Base-by-base conservation (phyloP, 257 asterid genomes). In the Cruciata laevipes region DNA sequence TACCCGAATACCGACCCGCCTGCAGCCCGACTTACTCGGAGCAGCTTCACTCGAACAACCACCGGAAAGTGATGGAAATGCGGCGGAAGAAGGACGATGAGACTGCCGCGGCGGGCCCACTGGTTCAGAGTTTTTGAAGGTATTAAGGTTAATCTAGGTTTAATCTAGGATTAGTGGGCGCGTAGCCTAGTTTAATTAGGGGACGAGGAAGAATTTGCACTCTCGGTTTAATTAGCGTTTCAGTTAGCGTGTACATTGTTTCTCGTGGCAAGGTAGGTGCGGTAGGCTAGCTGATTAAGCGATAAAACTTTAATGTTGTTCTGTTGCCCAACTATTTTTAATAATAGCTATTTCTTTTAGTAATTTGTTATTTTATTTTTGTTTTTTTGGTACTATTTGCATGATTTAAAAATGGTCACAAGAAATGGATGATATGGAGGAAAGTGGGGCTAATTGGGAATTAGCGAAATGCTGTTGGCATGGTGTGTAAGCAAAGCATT, bases 1-100 rank as follows among this genome's bases (percentile, higher is more conserved):
- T 92, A 10, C 98, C 98, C 52, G 98, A 92, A 44, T 92, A 92
- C 69, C 86, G 98, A 2, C 98, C 98, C 33, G 98, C 97, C 1
- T 88, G 95, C 49, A 92, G 98, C 90, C 98, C 98, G 5, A 86
- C 91, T 0, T 92, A 83, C 77, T 88, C 95, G 0, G 83, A 66
- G 30, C 92, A 82, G 70, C 30, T 87, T 67, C 98, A 92, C 76
- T 92, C 98, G 0, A 92, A 92, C 61, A 86, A 80, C 77, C 98
- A 92, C 82, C 84, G 98, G 78, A 92, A 87, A 76, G 98, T 92
- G 1, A 9, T 92, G 85, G 98, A 92, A 72, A 89, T 92, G 96
- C 83, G 98, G 78, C 83, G 76, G 84, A 78, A 84, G 78, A 91
- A 84, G 74, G 96, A 53, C 58, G 58, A n/a, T 56, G 84, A 59